Conservation (phyloP, 768 basidiomycete genomes). For the Naganishia randhawae region DNA sequence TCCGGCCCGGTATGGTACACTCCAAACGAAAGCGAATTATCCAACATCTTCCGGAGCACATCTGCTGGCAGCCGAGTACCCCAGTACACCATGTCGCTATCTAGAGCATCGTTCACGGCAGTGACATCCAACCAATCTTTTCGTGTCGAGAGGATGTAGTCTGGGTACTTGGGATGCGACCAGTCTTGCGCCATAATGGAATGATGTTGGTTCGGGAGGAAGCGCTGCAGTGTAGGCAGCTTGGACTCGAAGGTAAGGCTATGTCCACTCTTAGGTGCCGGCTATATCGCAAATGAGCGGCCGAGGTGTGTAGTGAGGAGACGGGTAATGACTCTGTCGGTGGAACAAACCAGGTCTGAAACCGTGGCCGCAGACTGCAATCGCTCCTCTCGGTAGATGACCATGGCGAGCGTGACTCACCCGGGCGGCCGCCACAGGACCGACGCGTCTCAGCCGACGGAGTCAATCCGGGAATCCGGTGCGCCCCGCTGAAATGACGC, state of each 20-base stretch:
- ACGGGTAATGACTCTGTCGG: no score
- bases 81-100: constrained; percentile 26
- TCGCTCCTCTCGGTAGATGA: no score
- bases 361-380: no score
- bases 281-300: no score
- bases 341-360: no score
- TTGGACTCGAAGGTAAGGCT: background rate
- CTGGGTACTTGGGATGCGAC: constrained; percentile 10
- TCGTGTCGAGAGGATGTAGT: constrained; percentile 23
- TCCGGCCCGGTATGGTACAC: background rate
- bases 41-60: constrained; percentile 18
- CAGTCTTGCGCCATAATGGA: background rate
- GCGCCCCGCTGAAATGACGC: background rate
- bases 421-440: no score
- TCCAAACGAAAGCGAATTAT: constrained; percentile 22
- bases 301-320: no score
- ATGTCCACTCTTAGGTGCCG: no score
- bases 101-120: constrained; percentile 28
- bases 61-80: background rate
- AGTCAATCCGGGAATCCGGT: background rate
- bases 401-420: no score
- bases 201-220: background rate
- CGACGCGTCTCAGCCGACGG: no score
- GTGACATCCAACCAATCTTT: constrained; percentile 9
- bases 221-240: background rate